phyloP scores from a whole-genome alignment of 2,329 filamentous ascomycete genomes.

The Emergomyces africanus region DNA sequence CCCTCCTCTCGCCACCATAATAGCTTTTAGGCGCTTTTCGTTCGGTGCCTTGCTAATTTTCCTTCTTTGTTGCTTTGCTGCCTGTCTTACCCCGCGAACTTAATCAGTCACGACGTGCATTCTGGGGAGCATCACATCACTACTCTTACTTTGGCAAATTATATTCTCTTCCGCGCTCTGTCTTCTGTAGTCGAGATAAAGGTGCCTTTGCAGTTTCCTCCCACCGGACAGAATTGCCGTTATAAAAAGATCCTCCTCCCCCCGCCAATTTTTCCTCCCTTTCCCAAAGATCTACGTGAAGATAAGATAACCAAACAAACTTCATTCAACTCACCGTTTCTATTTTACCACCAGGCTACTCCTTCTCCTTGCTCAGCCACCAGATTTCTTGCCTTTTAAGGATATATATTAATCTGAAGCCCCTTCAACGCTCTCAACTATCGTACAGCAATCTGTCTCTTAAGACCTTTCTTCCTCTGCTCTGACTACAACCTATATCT shows the following conservation, averaged over 20 bases:
- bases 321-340: not conserved
- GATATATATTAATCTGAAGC: not conserved
- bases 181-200: not conserved
- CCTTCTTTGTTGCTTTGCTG: not conserved
- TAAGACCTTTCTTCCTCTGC: not conserved
- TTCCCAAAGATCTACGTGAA: not conserved
- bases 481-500: not conserved
- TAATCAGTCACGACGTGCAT: not conserved
- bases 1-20: not conserved
- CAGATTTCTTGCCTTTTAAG: not conserved
- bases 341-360: not conserved
- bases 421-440: not conserved
- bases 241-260: not conserved
- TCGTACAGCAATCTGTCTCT: not conserved
- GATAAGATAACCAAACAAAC: conserved; percentile 3
- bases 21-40: not conserved
- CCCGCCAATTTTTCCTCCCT: not conserved
- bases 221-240: not conserved
- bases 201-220: not conserved
- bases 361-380: not conserved
- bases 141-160: not conserved
- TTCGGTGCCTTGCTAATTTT: conserved; percentile 2
- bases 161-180: not conserved
- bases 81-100: not conserved
- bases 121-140: not conserved